These are phyloP conservation scores for Setaria italica DNA, from an alignment of 202 grass and related monocot species.

Conservation along the genomic window DNA sequence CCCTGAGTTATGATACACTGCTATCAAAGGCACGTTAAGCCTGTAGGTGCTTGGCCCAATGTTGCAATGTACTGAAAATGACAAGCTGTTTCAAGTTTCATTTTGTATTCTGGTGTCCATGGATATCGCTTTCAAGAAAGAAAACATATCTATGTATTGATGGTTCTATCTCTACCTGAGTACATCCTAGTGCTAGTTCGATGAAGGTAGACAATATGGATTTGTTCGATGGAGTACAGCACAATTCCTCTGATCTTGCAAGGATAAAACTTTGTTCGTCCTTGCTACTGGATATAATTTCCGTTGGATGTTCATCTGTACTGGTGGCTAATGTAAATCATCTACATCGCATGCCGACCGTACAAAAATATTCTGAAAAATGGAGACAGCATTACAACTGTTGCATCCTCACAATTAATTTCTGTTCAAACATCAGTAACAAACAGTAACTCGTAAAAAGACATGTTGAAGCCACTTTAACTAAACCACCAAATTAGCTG, in stretches of 20 bases:
- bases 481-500: slow-evolving; percentile 29
- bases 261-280: neutral
- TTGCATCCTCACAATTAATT: neutral
- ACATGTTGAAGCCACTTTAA: neutral
- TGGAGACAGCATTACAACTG: neutral
- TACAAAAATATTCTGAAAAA: slow-evolving; percentile 2
- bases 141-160: slow-evolving; percentile 12
- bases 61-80: slow-evolving; percentile 33
- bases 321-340: neutral
- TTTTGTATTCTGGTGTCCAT: neutral
- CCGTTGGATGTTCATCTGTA: neutral
- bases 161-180: neutral
- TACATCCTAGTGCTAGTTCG: neutral
- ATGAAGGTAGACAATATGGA: neutral
- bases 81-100: neutral
- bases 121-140: neutral
- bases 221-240: neutral
- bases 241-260: neutral
- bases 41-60: neutral
- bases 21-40: neutral
- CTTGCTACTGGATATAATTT: neutral
- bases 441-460: neutral
- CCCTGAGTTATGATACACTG: neutral
- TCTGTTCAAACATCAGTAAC: neutral
- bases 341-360: neutral